phyloP scores from a whole-genome alignment of 768 basidiomycete species.

The Ramaria sp. region DNA sequence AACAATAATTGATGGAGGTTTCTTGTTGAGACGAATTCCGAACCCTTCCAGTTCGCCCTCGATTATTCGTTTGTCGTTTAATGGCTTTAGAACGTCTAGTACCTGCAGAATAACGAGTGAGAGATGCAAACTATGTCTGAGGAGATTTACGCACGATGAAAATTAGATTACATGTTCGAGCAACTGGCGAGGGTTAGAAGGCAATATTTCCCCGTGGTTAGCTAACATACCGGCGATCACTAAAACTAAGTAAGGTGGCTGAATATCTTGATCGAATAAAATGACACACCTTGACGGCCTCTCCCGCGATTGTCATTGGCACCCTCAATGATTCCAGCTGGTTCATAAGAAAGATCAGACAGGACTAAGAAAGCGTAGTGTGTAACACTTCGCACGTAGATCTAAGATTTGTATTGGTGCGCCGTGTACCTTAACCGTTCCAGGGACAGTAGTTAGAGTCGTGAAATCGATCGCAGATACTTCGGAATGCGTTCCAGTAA shows the following conservation, averaged over 20 bases:
- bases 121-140: background rate
- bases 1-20: constrained; percentile 77
- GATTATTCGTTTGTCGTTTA: constrained; percentile 87
- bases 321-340: constrained; percentile 96
- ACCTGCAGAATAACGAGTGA: constrained; percentile 22
- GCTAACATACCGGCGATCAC: constrained; percentile 63
- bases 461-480: constrained; percentile 97
- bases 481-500: constrained; percentile 95
- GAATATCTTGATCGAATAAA: constrained; percentile 11
- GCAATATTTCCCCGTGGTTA: background rate
- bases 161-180: constrained; percentile 95
- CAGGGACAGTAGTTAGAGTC: constrained; percentile 89
- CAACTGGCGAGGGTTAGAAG: constrained; percentile 43
- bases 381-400: constrained; percentile 49
- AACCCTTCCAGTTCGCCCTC: constrained; percentile 96
- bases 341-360: constrained; percentile 9
- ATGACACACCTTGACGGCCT: constrained; percentile 76
- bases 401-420: constrained; percentile 94
- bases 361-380: background rate
- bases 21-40: constrained; percentile 92
- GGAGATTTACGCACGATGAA: constrained; percentile 51
- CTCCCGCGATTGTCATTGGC: constrained; percentile 93
- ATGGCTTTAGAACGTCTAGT: constrained; percentile 95
- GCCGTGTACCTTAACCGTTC: constrained; percentile 89
- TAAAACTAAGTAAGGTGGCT: constrained; percentile 21